phyloP scores from a whole-genome alignment of 2,329 filamentous ascomycete species.

The Penicillium corylophilum region DNA sequence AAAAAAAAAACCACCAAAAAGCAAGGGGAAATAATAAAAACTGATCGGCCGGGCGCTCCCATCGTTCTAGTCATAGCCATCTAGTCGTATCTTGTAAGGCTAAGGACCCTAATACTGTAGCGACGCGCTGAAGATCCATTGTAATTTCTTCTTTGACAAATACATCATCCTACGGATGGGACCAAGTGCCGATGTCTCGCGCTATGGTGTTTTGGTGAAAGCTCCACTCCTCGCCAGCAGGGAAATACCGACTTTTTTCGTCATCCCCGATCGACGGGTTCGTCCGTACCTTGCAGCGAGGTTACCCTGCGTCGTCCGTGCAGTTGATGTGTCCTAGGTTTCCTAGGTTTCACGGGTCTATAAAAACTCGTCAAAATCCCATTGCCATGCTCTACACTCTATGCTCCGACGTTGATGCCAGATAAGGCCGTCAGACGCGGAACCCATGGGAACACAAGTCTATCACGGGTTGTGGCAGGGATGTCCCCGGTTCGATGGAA shows the following conservation, averaged over 20 bases:
- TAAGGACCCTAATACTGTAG: too few relatives aligned
- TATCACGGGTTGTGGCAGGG: constrained; percentile 5
- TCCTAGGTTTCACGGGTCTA: constrained; percentile 13
- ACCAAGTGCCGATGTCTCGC: background rate
- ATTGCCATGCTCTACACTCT: constrained; percentile 1
- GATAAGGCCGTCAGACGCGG: constrained; percentile 9
- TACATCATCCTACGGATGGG: background rate
- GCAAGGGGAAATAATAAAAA: constrained; percentile 3
- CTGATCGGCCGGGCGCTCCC: too few relatives aligned
- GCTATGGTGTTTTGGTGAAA: background rate
- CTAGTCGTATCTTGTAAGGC: too few relatives aligned
- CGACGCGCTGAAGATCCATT: too few relatives aligned
- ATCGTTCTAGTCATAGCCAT: too few relatives aligned
- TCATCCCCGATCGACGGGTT: constrained; percentile 24
- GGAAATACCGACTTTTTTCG: background rate
- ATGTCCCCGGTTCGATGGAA: background rate
- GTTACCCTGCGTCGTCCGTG: constrained; percentile 26
- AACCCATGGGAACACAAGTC: background rate
- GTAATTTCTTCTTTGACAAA: too few relatives aligned
- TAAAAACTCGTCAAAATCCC: background rate
- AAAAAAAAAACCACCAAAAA: constrained; percentile 1
- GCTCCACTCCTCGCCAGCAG: background rate
- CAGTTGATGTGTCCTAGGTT: constrained; percentile 4
- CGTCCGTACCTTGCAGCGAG: constrained; percentile 28
- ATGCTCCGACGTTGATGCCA: constrained; percentile 11